phyloP scores from a whole-genome alignment of 768 basidiomycete species.

The Boletus sensibilis region DNA sequence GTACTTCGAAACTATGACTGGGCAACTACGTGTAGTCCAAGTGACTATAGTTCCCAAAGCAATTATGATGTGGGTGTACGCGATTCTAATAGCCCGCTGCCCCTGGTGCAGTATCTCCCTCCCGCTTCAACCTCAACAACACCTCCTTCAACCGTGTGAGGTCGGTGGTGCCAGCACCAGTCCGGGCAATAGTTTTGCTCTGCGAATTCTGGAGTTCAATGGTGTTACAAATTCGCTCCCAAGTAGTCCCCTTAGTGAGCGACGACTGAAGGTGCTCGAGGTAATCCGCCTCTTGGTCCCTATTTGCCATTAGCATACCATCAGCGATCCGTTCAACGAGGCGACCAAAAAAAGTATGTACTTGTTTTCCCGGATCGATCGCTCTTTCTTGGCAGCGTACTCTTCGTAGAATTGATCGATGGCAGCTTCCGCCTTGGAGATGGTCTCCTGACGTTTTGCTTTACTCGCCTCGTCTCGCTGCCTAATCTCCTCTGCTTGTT shows the following conservation, averaged over 20 bases:
- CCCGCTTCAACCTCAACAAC: slow-evolving; percentile 80
- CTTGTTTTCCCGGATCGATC: slow-evolving; percentile 95
- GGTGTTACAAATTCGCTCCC: slow-evolving; percentile 87
- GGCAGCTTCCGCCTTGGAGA: slow-evolving; percentile 77
- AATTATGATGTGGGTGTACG: slow-evolving; percentile 11
- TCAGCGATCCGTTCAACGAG: slow-evolving; percentile 1
- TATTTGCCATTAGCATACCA: slow-evolving; percentile 31
- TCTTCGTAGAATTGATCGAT: slow-evolving; percentile 92
- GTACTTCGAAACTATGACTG: slow-evolving; percentile 23
- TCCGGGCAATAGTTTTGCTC: slow-evolving; percentile 90
- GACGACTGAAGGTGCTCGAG: slow-evolving; percentile 67
- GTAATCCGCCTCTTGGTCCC: slow-evolving; percentile 86
- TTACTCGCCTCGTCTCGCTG: slow-evolving; percentile 80
- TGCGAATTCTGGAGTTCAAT: slow-evolving; percentile 94
- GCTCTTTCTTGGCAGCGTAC: slow-evolving; percentile 86
- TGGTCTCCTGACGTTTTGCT: slow-evolving; percentile 75
- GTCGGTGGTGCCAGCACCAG: slow-evolving; percentile 86
- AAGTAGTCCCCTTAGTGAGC: slow-evolving; percentile 88
- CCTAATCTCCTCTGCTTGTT: slow-evolving; percentile 80
- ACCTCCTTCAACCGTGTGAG: slow-evolving; percentile 91
- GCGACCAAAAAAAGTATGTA: slow-evolving; percentile 28
- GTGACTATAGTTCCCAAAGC: neutral
- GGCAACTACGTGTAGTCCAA: slow-evolving; percentile 1
- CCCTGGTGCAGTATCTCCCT: slow-evolving; percentile 89
- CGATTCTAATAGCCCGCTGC: slow-evolving; percentile 79